Evolutionary conservation across 2,329 filamentous ascomycete species (phyloP).

Genomic region (Stagonosporopsis cucurbitacearum): DNA sequence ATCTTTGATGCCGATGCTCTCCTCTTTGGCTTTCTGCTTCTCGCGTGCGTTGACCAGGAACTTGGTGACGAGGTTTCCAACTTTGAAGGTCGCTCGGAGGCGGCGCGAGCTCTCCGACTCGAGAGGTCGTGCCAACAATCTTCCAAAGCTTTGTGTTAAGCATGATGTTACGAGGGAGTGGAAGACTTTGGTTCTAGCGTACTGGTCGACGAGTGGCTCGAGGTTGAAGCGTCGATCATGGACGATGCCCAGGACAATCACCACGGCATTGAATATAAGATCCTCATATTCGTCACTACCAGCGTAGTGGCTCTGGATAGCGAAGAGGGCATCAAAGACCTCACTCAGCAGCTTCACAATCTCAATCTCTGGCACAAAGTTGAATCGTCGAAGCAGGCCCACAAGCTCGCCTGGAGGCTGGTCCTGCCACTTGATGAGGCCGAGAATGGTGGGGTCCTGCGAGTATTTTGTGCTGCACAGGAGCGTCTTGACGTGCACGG

Average conservation of each 20-base stretch:
- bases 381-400: conserved; percentile 77
- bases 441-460: conserved; percentile 85
- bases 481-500: conserved; percentile 80
- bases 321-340: conserved; percentile 89
- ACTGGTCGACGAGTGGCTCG: conserved; percentile 87
- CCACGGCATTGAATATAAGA: conserved; percentile 86
- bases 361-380: conserved; percentile 96
- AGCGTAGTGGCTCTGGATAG: conserved; percentile 88
- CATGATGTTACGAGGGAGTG: conserved; percentile 92
- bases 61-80: conserved; percentile 89
- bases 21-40: conserved; percentile 88
- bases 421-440: conserved; percentile 86
- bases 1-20: conserved; percentile 81
- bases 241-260: conserved; percentile 89
- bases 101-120: conserved; percentile 84
- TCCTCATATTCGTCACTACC: conserved; percentile 93
- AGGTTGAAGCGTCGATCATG: conserved; percentile 94
- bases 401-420: conserved; percentile 74
- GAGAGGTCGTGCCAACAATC: conserved; percentile 80
- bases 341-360: conserved; percentile 92
- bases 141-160: conserved; percentile 83
- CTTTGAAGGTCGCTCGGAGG: conserved; percentile 90
- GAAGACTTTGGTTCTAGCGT: conserved; percentile 86
- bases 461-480: conserved; percentile 95
- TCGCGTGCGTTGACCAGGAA: conserved; percentile 90